phyloP scores from a whole-genome alignment of 805 yeast species.

The Schwanniomyces occidentalis region DNA sequence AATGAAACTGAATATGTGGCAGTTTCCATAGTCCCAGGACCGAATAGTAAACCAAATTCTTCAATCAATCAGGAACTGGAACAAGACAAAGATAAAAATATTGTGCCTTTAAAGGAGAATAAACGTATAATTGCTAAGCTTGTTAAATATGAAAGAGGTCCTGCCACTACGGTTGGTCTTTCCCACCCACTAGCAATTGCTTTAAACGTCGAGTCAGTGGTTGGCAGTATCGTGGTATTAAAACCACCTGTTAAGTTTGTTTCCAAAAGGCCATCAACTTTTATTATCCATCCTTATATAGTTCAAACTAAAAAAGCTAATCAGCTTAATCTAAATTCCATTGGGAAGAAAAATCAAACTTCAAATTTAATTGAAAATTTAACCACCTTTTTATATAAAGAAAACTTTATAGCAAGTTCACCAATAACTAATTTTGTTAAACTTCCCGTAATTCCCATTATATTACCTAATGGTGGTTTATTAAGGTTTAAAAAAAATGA shows the following conservation, averaged over 20 bases:
- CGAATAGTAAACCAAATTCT: constrained; percentile 28
- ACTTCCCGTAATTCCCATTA: constrained; percentile 49
- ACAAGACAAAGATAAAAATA: constrained; percentile 7
- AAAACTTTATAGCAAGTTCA: constrained; percentile 20
- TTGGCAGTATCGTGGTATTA: constrained; percentile 57
- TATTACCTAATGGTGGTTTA: constrained; percentile 61
- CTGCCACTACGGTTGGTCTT: constrained; percentile 47
- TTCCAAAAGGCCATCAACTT: constrained; percentile 35
- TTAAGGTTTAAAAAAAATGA: constrained; percentile 50
- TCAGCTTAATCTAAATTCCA: constrained; percentile 26
- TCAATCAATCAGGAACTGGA: constrained; percentile 8
- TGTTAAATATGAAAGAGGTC: constrained; percentile 30
- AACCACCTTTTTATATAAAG: constrained; percentile 16
- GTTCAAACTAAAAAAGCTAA: constrained; percentile 39
- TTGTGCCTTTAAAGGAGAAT: constrained; percentile 29
- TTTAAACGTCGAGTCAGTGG: constrained; percentile 46
- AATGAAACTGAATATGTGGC: constrained; percentile 45
- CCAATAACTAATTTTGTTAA: constrained; percentile 53
- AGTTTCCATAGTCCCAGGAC: constrained; percentile 55
- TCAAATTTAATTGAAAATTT: constrained; percentile 19
- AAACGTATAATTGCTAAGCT: constrained; percentile 53
- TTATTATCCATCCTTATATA: constrained; percentile 56
- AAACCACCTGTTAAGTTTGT: constrained; percentile 44
- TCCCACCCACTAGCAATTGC: constrained; percentile 57
- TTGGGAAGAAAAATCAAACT: constrained; percentile 28